phyloP scores from a whole-genome alignment of 2,329 filamentous ascomycete genomes.

The Diatrype stigma region DNA sequence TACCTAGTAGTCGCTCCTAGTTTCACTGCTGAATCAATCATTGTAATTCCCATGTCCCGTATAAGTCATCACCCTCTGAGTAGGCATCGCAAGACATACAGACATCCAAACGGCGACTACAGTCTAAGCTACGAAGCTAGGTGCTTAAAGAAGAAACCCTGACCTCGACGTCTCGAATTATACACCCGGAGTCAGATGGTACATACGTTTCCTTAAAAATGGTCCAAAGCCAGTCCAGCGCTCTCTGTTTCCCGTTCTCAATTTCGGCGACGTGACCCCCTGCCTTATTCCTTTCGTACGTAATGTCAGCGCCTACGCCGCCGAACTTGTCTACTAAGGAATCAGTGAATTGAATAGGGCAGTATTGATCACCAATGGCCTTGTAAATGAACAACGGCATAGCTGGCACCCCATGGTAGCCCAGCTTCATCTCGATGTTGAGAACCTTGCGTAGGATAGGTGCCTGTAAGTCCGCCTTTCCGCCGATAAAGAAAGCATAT shows the following conservation, averaged over 20 bases:
- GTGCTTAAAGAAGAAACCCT: too few species aligned
- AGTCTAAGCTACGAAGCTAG: too few species aligned
- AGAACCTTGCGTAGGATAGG: conserved; percentile 1
- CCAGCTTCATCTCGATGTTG: not conserved
- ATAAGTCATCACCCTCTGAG: too few species aligned
- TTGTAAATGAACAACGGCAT: conserved; percentile 42
- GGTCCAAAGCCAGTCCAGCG: not conserved
- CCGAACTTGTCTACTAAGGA: conserved; percentile 34
- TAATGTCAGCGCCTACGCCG: conserved; percentile 31
- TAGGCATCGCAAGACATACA: too few species aligned
- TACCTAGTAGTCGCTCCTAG: too few species aligned
- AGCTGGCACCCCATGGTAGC: conserved; percentile 32
- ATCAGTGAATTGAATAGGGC: conserved; percentile 36
- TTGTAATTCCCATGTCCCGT: too few species aligned
- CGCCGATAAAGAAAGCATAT: conserved; percentile 20
- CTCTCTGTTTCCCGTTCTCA: conserved; percentile 7
- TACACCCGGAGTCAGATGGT: too few species aligned
- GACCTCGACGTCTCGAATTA: too few species aligned
- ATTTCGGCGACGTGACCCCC: conserved; percentile 33
- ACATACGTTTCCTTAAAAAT: too few species aligned
- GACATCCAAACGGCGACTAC: too few species aligned
- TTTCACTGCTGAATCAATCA: too few species aligned
- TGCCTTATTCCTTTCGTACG: conserved; percentile 36
- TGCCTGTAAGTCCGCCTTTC: conserved; percentile 2
- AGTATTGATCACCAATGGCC: conserved; percentile 36